A percentile compares a stretch with the other conserved stretches of the same genome.
phyloP scores from a whole-genome alignment of 2,329 filamentous ascomycete species.

The Celoporthe dispersa region DNA sequence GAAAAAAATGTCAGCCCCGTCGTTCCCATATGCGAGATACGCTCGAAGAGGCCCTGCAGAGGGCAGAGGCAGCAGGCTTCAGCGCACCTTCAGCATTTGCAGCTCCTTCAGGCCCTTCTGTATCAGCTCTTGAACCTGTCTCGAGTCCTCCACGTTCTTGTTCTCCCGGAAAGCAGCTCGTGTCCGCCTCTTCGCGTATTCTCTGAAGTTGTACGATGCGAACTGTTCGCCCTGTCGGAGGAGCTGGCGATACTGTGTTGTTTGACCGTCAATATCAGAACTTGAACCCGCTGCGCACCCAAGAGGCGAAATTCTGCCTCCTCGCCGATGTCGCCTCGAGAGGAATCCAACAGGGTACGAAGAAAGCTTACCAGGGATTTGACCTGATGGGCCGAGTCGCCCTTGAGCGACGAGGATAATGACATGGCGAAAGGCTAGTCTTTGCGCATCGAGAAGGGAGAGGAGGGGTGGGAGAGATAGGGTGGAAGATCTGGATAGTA shows the following conservation, averaged over 20 bases:
- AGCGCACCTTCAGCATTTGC: slow-evolving; percentile 81
- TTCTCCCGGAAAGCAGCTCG: slow-evolving; percentile 89
- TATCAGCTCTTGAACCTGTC: slow-evolving; percentile 83
- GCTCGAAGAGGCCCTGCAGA: neutral
- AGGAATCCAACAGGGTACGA: slow-evolving; percentile 28
- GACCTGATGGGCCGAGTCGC: slow-evolving; percentile 61
- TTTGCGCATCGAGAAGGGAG: slow-evolving; percentile 18
- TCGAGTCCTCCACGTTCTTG: slow-evolving; percentile 70
- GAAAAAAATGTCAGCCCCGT: slow-evolving; percentile 16
- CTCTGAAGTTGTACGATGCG: slow-evolving; percentile 94
- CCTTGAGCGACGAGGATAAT: slow-evolving; percentile 45
- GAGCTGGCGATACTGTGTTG: slow-evolving; percentile 81
- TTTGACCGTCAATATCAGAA: slow-evolving; percentile 19
- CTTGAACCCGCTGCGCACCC: neutral
- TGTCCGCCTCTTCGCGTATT: slow-evolving; percentile 91
- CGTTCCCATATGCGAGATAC: neutral
- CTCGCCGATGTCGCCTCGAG: neutral
- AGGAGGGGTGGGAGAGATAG: neutral
- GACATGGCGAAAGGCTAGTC: slow-evolving; percentile 31
- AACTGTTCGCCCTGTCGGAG: slow-evolving; percentile 87
- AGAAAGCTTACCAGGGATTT: slow-evolving; percentile 56
- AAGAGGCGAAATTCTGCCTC: neutral
- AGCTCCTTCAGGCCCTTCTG: slow-evolving; percentile 87
- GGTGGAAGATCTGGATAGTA: slow-evolving; percentile 7
- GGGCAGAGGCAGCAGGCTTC: slow-evolving; percentile 28